Base-by-base conservation (phyloP, 306 rosid species). In the Quercus bicolor region DNA sequence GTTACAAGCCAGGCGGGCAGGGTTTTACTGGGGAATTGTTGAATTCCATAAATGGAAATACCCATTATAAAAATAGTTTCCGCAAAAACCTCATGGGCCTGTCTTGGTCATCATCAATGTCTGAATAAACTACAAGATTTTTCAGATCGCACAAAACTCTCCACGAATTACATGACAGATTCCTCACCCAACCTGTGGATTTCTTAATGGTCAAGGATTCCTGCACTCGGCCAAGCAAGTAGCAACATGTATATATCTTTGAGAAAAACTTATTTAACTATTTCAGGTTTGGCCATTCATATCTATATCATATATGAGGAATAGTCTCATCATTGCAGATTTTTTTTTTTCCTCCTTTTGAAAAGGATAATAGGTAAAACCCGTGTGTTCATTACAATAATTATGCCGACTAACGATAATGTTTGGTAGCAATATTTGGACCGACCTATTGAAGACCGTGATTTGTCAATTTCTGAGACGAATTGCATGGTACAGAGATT, bases 141-240 rank as follows among this genome's bases (percentile, higher is more conserved):
- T 70, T 54, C 73, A n/a, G 31, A 48, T 57, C 56, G 11, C 59
- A 31, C 10, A 77, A 57, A 56, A 56, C 81, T 76, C 78, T 70
- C 68, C 45, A 55, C 73, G 43, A 64, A 81, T 68, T 77, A 20
- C 86, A 77, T 83, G 80, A 73, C 87, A 84, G 85, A 86, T 73
- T 84, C 80, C 78, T 51, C 75, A 68, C 79, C 55, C 77, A 78
- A 10, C 76, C 66, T 72, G 82, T 37, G 66, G 61, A 20, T 87
- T 88, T 83, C 84, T 86, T 84, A 60, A 34, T 79, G 87, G 81
- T 86, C 86, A 89, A 89, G 90, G 75, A 81, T 86, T 89, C 80
- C 89, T 77, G 69, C 85, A 77, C 86, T 85, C 24, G 79, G 89
- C 88, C 90, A 84, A 86, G 84, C 85, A 77, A 60, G 45, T 40